These are phyloP conservation scores for Suillus subaureus DNA, from an alignment of 768 basidiomycete genomes.

Conservation along the genomic window DNA sequence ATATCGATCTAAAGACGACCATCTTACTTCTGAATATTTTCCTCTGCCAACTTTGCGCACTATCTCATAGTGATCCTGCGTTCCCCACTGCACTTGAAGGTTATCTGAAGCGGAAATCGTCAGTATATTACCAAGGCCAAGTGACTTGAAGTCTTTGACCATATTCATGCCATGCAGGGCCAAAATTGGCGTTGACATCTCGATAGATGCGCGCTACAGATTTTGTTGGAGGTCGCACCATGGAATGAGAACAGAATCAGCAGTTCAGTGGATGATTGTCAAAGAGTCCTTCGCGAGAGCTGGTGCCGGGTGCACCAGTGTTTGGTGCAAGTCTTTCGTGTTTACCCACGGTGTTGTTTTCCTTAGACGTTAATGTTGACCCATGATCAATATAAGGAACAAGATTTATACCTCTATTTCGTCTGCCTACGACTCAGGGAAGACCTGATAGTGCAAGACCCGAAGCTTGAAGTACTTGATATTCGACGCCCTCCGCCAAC, in stretches of 20 bases:
- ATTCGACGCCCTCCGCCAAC: not conserved
- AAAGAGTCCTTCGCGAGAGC: constrained; percentile 16
- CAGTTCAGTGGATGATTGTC: constrained; percentile 12
- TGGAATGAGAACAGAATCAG: constrained; percentile 32
- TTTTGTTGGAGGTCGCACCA: constrained; percentile 74
- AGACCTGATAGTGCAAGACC: not conserved
- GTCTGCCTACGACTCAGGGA: not conserved
- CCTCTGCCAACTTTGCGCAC: constrained; percentile 95
- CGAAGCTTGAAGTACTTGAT: not conserved
- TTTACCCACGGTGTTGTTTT: constrained; percentile 32
- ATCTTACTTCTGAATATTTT: constrained; percentile 88
- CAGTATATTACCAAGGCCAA: constrained; percentile 11
- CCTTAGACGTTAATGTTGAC: not conserved
- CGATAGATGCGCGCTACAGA: constrained; percentile 87
- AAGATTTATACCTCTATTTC: not conserved
- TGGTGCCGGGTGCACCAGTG: not conserved
- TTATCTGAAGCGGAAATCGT: constrained; percentile 62
- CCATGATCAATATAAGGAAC: not conserved
- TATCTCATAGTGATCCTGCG: constrained; percentile 97
- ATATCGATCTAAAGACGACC: constrained; percentile 7
- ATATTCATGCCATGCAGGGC: constrained; percentile 95
- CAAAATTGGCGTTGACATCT: constrained; percentile 85
- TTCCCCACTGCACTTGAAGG: constrained; percentile 96
- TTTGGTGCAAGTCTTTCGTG: not conserved
- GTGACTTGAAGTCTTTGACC: constrained; percentile 49